Conservation (phyloP, 208 protist genomes). For the Polymyxa betae region DNA sequence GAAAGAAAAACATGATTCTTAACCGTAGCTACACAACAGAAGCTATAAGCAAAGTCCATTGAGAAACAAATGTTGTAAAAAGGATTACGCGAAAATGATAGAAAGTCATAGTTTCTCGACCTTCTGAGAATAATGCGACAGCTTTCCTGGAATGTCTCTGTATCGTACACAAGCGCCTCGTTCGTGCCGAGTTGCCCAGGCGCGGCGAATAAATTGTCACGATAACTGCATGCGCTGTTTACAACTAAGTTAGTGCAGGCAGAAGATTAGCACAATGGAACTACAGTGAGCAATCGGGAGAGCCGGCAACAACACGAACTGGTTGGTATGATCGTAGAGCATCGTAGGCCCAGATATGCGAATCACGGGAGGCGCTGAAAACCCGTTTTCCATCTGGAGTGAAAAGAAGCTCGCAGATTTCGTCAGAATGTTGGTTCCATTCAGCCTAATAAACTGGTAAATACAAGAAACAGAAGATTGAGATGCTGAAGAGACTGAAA, state of each 20-base stretch:
- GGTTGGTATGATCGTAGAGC: background rate
- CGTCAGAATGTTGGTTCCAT: background rate
- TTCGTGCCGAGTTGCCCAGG: background rate
- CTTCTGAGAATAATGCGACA: background rate
- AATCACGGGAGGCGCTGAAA: background rate
- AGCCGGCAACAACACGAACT: background rate
- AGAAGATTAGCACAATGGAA: background rate
- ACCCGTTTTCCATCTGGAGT: constrained; percentile 16
- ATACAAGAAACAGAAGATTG: background rate
- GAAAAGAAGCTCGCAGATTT: background rate
- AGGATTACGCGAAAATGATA: no score
- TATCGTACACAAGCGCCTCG: background rate
- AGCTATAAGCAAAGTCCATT: no score
- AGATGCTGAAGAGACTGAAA: background rate
- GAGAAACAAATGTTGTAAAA: no score
- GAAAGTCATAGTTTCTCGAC: no score
- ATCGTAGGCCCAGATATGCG: background rate
- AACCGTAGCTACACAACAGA: no score
- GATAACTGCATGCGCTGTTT: background rate
- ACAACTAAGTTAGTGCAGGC: background rate
- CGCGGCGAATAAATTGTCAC: background rate
- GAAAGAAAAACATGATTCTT: no score
- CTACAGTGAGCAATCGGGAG: background rate
- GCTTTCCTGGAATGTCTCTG: background rate
- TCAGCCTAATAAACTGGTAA: constrained; percentile 9